Evolutionary conservation across 164 flowering plant species (phyloP).

Genomic region (Stephania yunnanensis): DNA sequence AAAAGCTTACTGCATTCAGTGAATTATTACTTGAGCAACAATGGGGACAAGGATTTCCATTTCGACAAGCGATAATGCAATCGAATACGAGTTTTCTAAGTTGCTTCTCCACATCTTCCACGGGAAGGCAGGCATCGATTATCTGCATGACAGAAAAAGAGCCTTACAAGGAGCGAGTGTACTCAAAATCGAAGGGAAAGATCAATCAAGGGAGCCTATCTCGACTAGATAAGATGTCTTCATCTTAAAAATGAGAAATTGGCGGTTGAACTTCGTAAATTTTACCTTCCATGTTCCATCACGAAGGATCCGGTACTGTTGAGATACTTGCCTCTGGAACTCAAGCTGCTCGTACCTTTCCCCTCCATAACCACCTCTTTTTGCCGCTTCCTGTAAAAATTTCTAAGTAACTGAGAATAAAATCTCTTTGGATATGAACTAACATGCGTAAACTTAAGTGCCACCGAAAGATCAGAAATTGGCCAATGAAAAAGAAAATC

Average conservation of each 20-base stretch:
- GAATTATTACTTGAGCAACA: constrained; percentile 37
- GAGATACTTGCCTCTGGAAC: constrained; percentile 67
- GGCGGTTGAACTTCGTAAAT: neutral
- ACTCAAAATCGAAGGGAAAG: neutral
- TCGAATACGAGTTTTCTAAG: constrained; percentile 42
- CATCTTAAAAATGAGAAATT: neutral
- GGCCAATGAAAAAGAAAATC: neutral
- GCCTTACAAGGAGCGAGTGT: neutral
- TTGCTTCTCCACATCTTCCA: constrained; percentile 66
- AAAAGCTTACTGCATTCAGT: too few species aligned
- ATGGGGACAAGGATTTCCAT: constrained; percentile 48
- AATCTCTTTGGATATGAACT: neutral
- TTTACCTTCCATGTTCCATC: constrained; percentile 83
- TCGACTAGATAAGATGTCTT: neutral
- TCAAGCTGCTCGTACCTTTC: constrained; percentile 89
- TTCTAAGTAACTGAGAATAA: neutral
- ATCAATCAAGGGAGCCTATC: too few species aligned
- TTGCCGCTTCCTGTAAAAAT: constrained; percentile 67
- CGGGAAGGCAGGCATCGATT: constrained; percentile 57
- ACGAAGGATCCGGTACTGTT: constrained; percentile 43
- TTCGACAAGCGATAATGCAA: constrained; percentile 39
- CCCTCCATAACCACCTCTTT: constrained; percentile 85
- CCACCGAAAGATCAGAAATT: neutral
- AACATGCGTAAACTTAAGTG: neutral
- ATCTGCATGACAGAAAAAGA: constrained; percentile 32